Base-by-base conservation (phyloP, 2,329 filamentous ascomycete species). In the Ilyonectria robusta region DNA sequence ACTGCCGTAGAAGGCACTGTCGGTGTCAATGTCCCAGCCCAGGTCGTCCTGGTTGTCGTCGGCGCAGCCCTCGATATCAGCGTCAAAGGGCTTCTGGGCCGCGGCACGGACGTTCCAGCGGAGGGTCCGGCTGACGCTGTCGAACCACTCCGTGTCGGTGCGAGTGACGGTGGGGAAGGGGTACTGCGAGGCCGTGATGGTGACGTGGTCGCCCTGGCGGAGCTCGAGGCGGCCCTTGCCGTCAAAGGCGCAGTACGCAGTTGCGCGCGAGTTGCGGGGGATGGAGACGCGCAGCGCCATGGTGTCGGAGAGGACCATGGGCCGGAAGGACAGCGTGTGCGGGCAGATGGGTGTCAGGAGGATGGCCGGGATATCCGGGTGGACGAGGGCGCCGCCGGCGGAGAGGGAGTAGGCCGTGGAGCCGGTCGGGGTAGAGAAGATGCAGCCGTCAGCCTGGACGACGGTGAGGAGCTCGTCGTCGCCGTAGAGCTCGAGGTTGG, bases 301-400 rank as follows among this genome's bases (percentile, higher is more conserved):
- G 62, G 93, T 96, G 83, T 99, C 96, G 55, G 94, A 97, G 55
- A 99, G 89, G 8, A 99, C 93, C 96, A 99, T 98, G 37, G 96
- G 96, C 10, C 96, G 91, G 89, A 99, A 99, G 15, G 94, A 97
- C 17, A 99, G 87, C 0, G 95, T 98, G 79, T 99, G 96, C 9
- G 96, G 96, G 82, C 96, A 99, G 81, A 99, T 98, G 21, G 96
- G 96, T 0, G 96, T 99, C 61, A 99, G 89, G 47, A 98, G 91
- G 75, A 99, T 98, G 74, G 95, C 96, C 15, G 96, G 96, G 67
- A 99, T 97, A 78, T 97, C 95, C 0, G 96, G 96, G 79, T 98
- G 95, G 65, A 98, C 95, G 51, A 99, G 91, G 23, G 94, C 97
- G 74, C 96, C 96, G 67, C 96, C 96, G 17, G 96, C 96, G 11